Evolutionary conservation across 805 yeast species (phyloP).

Genomic region (Kluyveromyces wickerhamii): DNA sequence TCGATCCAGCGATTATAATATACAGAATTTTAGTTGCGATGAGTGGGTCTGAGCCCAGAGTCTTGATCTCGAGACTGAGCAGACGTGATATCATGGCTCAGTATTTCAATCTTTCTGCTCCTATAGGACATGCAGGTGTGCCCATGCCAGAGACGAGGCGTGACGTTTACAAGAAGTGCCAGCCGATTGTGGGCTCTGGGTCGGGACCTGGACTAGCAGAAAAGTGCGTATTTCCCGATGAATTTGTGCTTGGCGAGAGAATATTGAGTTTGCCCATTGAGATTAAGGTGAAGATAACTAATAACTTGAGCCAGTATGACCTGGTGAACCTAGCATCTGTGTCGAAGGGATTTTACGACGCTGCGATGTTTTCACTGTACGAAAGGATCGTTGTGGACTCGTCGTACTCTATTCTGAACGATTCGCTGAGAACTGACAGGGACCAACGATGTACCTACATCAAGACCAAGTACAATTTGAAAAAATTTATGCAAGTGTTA

Average conservation of each 20-base stretch:
- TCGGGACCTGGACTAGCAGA: too few species aligned
- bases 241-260: conserved; percentile 15
- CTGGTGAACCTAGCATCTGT: conserved; percentile 29
- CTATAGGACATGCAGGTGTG: conserved; percentile 13
- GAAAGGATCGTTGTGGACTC: conserved; percentile 25
- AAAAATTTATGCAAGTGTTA: conserved; percentile 27
- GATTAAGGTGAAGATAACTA: conserved; percentile 28
- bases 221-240: too few species aligned
- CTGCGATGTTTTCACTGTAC: conserved; percentile 32
- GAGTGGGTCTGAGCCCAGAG: too few species aligned
- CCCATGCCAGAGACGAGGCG: conserved; percentile 11
- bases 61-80: too few species aligned
- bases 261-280: conserved; percentile 31
- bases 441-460: conserved; percentile 22
- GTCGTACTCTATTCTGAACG: conserved; percentile 32
- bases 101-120: conserved; percentile 10
- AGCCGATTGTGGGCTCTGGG: too few species aligned
- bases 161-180: too few species aligned
- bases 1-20: too few species aligned
- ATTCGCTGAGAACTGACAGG: conserved; percentile 27
- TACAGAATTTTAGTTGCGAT: too few species aligned
- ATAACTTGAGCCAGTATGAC: conserved; percentile 34
- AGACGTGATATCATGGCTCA: conserved; percentile 9
- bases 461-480: conserved; percentile 35
- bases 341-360: conserved; percentile 25